These are phyloP conservation scores for Phaffia rhodozyma DNA, from an alignment of 1,284 basidiomycete genomes.

Conservation along the genomic window DNA sequence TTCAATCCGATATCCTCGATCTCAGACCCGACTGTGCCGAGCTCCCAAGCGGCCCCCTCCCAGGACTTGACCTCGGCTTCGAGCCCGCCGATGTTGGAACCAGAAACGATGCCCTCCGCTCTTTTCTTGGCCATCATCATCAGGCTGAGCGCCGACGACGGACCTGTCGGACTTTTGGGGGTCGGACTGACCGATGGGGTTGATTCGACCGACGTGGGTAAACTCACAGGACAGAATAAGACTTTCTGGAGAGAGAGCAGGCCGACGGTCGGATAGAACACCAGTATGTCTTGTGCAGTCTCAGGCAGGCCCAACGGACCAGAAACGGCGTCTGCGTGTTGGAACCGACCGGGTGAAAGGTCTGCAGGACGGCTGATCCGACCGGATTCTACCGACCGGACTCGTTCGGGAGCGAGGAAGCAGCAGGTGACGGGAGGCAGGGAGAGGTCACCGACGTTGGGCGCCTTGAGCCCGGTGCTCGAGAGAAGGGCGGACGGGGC, in stretches of 20 bases:
- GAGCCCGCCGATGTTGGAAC: background rate
- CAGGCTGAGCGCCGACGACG: background rate
- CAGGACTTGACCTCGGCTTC: background rate
- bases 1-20: background rate
- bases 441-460: no score
- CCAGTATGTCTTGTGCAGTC: background rate
- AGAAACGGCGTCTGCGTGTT: background rate
- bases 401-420: background rate
- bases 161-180: background rate
- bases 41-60: slow-evolving; percentile 4
- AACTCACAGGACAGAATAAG: background rate
- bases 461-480: no score
- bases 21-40: background rate
- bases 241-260: background rate
- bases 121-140: slow-evolving; percentile 2
- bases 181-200: background rate
- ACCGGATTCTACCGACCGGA: no score
- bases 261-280: background rate
- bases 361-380: background rate
- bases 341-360: background rate
- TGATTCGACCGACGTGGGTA: background rate
- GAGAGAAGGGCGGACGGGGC: no score
- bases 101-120: background rate
- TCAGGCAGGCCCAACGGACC: background rate
- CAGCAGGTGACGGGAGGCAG: no score